A percentile compares a stretch with the other conserved stretches of the same genome.
These are phyloP conservation scores for Xerocomellus dryophilus DNA, from an alignment of 768 basidiomycete species.

Conservation along the genomic window DNA sequence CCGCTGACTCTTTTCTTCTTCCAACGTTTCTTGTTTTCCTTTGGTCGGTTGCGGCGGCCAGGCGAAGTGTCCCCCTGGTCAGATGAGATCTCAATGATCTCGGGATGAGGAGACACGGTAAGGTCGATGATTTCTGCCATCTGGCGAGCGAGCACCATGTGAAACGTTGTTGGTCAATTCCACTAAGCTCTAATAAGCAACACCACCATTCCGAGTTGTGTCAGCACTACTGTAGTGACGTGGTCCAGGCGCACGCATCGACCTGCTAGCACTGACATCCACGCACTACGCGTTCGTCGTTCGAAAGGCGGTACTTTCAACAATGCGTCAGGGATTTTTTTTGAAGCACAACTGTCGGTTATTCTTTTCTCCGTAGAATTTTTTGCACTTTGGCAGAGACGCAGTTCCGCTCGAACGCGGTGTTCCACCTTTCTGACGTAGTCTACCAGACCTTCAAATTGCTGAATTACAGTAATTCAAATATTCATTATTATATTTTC, in stretches of 20 bases:
- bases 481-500: background rate
- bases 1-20: slow-evolving; percentile 30
- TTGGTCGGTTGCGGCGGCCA: slow-evolving; percentile 3
- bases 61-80: slow-evolving; percentile 16
- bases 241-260: too few species aligned
- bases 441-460: too few species aligned
- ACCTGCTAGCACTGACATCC: too few species aligned
- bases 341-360: too few species aligned
- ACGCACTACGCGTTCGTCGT: background rate
- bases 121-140: slow-evolving; percentile 36
- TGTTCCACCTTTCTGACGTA: too few species aligned
- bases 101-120: slow-evolving; percentile 28
- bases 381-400: too few species aligned
- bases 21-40: slow-evolving; percentile 18
- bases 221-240: too few species aligned
- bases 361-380: too few species aligned
- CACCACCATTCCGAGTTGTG: background rate
- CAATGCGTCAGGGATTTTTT: too few species aligned
- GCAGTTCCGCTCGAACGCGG: too few species aligned
- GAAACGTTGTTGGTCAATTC: background rate
- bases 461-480: too few species aligned
- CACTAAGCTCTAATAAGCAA: background rate
- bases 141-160: background rate
- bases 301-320: background rate
- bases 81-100: slow-evolving; percentile 32